phyloP scores from a whole-genome alignment of 208 protist species.

The Histomonas meleagridis region DNA sequence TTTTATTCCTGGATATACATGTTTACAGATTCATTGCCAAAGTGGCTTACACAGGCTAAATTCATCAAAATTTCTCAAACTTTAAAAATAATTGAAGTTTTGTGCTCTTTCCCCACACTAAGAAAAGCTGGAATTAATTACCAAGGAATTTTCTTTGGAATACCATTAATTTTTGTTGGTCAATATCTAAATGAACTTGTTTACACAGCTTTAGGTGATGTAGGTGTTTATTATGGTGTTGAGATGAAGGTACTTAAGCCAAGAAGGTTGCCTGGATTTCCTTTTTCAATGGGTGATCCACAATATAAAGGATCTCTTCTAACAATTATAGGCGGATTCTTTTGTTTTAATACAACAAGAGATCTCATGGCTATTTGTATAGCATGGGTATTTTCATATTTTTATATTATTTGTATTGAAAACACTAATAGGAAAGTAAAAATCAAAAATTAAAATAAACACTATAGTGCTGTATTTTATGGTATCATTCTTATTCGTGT shows the following conservation, averaged over 20 bases:
- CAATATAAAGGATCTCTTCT: neutral
- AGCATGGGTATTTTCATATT: conserved; percentile 7
- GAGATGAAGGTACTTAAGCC: neutral
- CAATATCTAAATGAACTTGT: conserved; percentile 33
- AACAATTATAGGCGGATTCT: neutral
- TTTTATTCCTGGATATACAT: neutral
- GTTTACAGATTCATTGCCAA: neutral
- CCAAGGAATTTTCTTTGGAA: neutral
- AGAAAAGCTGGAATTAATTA: neutral
- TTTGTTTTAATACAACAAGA: neutral
- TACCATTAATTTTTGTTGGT: neutral
- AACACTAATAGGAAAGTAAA: too few species aligned
- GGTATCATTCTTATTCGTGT: too few species aligned
- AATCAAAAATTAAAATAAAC: too few species aligned
- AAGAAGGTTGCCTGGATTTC: neutral
- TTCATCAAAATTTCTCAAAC: neutral
- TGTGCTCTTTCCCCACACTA: neutral
- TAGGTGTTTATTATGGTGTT: neutral
- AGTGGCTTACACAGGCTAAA: neutral
- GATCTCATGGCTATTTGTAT: neutral
- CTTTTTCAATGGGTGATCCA: neutral
- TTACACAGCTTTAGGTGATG: conserved; percentile 3
- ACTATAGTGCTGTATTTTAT: too few species aligned
- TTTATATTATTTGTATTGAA: neutral
- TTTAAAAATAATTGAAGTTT: neutral